Evolutionary conservation across 2,329 filamentous ascomycete species (phyloP).

Genomic region (Xylariales sp.): DNA sequence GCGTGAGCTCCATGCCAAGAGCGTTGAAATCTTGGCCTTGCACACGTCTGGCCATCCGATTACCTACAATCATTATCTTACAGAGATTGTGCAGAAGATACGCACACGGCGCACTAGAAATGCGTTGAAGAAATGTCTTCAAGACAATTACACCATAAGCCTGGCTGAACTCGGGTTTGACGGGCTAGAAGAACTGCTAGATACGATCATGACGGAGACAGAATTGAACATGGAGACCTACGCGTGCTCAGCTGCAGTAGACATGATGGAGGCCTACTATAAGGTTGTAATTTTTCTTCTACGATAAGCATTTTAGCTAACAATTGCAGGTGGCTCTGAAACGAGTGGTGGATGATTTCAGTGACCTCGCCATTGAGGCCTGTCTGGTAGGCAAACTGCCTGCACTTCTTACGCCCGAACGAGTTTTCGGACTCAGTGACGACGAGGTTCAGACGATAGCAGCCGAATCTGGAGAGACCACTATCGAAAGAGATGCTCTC

Average conservation of each 20-base stretch:
- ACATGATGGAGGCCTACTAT: slow-evolving; percentile 10
- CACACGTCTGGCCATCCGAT: slow-evolving; percentile 30
- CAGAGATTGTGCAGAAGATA: slow-evolving; percentile 28
- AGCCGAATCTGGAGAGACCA: slow-evolving; percentile 15
- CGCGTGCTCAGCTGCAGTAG: slow-evolving; percentile 2
- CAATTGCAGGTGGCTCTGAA: slow-evolving; percentile 23
- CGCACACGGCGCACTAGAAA: slow-evolving; percentile 10
- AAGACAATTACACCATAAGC: too few species aligned
- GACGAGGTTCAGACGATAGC: slow-evolving; percentile 15
- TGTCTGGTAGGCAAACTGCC: slow-evolving; percentile 19
- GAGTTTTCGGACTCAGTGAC: slow-evolving; percentile 15
- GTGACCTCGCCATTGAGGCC: slow-evolving; percentile 19
- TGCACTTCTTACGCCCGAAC: slow-evolving; percentile 16
- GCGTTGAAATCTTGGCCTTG: slow-evolving; percentile 22
- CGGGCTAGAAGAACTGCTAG: background rate
- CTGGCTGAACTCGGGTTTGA: too few species aligned
- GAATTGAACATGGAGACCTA: slow-evolving; percentile 9
- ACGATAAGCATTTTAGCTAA: background rate
- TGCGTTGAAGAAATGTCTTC: background rate
- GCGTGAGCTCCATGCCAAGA: slow-evolving; percentile 16
- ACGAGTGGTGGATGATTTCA: slow-evolving; percentile 22
- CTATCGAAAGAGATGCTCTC: slow-evolving; percentile 14
- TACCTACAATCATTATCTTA: slow-evolving; percentile 34
- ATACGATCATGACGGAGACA: background rate
- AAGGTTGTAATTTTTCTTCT: slow-evolving; percentile 7